Evolutionary conservation across 1,139 yeast genomes (phyloP).

Genomic region (Debaryomyces sp.): DNA sequence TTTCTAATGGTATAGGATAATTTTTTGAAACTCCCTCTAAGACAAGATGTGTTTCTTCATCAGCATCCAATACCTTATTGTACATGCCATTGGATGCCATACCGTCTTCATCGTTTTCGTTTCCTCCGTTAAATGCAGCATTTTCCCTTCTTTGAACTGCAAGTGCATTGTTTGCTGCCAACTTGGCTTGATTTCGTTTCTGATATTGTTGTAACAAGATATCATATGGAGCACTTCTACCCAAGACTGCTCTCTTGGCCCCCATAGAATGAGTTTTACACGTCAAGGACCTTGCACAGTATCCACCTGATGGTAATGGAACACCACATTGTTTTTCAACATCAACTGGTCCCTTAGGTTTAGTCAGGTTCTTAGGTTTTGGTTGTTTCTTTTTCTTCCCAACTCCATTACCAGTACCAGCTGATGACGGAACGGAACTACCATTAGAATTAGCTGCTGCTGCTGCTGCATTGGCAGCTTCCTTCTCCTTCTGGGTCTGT

Average conservation of each 20-base stretch:
- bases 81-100: constrained; percentile 19
- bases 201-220: constrained; percentile 86
- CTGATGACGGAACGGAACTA: constrained; percentile 13
- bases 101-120: constrained; percentile 24
- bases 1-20: constrained; percentile 79
- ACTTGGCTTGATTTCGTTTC: constrained; percentile 86
- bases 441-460: constrained; percentile 31
- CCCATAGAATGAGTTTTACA: constrained; percentile 99
- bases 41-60: constrained; percentile 92
- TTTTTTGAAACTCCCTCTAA: constrained; percentile 87
- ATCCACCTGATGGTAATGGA: constrained; percentile 86
- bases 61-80: constrained; percentile 57
- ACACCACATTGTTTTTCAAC: constrained; percentile 98
- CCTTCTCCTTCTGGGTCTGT: constrained; percentile 48
- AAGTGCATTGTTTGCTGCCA: constrained; percentile 79
- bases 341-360: constrained; percentile 82
- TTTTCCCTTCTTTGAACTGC: constrained; percentile 54
- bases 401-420: constrained; percentile 18
- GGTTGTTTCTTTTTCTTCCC: constrained; percentile 45
- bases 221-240: constrained; percentile 92
- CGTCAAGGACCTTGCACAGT: constrained; percentile 91
- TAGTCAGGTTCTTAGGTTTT: constrained; percentile 56
- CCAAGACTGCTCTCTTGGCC: constrained; percentile 92
- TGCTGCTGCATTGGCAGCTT: constrained; percentile 51
- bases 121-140: constrained; percentile 42